Conservation (phyloP, 164 flowering plant genomes). For the Stephania cephalantha region DNA sequence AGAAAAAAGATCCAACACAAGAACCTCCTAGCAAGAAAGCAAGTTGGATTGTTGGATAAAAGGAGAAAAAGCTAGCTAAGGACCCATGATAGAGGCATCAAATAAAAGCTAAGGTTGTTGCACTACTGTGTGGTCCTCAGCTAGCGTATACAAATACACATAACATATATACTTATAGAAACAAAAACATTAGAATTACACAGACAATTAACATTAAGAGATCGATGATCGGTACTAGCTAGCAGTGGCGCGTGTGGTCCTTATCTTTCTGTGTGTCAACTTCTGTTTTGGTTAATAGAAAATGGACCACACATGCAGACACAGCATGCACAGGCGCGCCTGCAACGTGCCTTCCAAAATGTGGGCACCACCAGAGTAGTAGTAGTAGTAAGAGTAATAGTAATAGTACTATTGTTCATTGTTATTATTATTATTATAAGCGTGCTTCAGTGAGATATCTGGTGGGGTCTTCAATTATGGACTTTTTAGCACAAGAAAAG, state of each 20-base stretch:
- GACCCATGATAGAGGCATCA: too few species aligned
- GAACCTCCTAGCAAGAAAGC: too few species aligned
- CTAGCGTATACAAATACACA: too few species aligned
- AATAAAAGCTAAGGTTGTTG: background rate
- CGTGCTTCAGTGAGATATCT: background rate
- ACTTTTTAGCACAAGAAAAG: too few species aligned
- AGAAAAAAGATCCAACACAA: background rate
- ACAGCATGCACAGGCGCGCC: background rate
- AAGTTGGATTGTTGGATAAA: background rate
- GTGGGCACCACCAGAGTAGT: background rate
- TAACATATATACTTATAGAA: too few species aligned
- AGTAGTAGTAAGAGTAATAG: too few species aligned
- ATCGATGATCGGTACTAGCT: too few species aligned
- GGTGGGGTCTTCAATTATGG: background rate
- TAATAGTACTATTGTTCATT: too few species aligned
- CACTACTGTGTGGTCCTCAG: background rate
- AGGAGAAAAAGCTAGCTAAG: too few species aligned
- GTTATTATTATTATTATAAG: background rate
- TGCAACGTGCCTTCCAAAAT: background rate
- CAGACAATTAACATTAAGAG: too few species aligned
- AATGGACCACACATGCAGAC: background rate
- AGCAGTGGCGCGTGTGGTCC: background rate
- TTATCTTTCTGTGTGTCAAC: background rate
- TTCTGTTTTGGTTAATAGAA: too few species aligned
- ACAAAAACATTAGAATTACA: too few species aligned